Evolutionary conservation across 148 eudicot species (phyloP).

Genomic region (Vaccinium myrtillus): DNA sequence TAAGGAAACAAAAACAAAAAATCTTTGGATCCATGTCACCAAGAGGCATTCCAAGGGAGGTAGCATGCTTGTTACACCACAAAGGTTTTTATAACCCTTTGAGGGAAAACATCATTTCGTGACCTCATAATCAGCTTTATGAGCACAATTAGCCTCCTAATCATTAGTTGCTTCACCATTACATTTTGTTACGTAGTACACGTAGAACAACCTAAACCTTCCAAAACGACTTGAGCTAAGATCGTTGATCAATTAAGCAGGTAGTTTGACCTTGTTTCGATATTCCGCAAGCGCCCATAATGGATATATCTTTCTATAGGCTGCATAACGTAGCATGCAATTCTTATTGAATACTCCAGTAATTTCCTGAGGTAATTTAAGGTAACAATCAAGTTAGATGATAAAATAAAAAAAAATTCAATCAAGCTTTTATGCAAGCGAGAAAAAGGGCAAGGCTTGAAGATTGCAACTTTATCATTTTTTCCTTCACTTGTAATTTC

Average conservation of each 20-base stretch:
- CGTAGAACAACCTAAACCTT: not conserved
- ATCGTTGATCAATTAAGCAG: not conserved
- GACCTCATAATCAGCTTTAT: not conserved
- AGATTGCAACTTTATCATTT: not conserved
- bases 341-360: constrained; percentile 40
- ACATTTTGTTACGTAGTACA: not conserved
- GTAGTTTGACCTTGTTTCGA: constrained; percentile 17
- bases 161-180: not conserved
- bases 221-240: not conserved
- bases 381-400: not conserved
- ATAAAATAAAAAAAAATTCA: not conserved
- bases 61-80: too few relatives aligned
- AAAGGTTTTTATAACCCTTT: too few relatives aligned
- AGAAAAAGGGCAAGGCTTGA: too few relatives aligned
- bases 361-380: constrained; percentile 28
- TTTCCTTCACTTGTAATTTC: not conserved
- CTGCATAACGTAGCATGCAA: constrained; percentile 41
- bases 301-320: constrained; percentile 35
- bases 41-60: too few relatives aligned
- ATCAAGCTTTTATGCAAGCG: not conserved
- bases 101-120: not conserved
- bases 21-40: too few relatives aligned
- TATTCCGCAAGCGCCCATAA: constrained; percentile 48
- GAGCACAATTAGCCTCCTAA: not conserved
- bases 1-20: too few relatives aligned